Conservation (phyloP, 2,329 filamentous ascomycete species). For the Talaromyces amestolkiae region DNA sequence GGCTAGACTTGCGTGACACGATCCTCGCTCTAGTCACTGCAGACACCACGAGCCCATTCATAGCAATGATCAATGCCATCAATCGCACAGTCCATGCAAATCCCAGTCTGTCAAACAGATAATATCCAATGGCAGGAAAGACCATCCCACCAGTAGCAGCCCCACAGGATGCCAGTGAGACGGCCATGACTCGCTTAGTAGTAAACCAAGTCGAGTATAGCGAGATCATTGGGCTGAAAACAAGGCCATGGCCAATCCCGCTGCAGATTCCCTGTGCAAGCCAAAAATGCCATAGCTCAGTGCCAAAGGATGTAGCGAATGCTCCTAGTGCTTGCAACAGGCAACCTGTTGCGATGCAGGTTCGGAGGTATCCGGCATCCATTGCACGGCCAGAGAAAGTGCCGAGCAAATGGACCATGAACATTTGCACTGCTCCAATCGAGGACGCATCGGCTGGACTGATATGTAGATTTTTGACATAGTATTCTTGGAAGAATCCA, state of each 20-base stretch:
- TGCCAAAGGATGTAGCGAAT: conserved; percentile 3
- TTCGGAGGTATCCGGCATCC: conserved; percentile 13
- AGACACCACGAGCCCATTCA: background rate
- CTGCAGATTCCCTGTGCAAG: conserved; percentile 45
- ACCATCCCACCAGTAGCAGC: conserved; percentile 44
- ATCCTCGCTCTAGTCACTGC: background rate
- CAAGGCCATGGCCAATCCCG: conserved; percentile 44
- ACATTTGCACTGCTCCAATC: conserved; percentile 15
- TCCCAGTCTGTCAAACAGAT: conserved; percentile 2
- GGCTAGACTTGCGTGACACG: background rate
- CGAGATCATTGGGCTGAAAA: conserved; percentile 40
- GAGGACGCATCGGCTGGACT: conserved; percentile 36
- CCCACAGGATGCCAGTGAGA: conserved; percentile 40
- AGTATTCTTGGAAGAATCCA: conserved; percentile 37
- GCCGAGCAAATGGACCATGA: conserved; percentile 11
- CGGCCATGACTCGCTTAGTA: conserved; percentile 36
- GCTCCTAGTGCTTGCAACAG: conserved; percentile 9
- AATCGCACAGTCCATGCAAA: conserved; percentile 14
- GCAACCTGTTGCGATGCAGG: conserved; percentile 28
- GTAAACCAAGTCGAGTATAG: conserved; percentile 14
- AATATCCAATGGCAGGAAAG: conserved; percentile 43
- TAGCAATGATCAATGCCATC: conserved; percentile 1
- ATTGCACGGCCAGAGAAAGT: conserved; percentile 14
- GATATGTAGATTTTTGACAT: conserved; percentile 44
- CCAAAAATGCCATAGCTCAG: conserved; percentile 45